phyloP scores from a whole-genome alignment of 371 early-diverging fungal genomes.

The Mucor indicus region DNA sequence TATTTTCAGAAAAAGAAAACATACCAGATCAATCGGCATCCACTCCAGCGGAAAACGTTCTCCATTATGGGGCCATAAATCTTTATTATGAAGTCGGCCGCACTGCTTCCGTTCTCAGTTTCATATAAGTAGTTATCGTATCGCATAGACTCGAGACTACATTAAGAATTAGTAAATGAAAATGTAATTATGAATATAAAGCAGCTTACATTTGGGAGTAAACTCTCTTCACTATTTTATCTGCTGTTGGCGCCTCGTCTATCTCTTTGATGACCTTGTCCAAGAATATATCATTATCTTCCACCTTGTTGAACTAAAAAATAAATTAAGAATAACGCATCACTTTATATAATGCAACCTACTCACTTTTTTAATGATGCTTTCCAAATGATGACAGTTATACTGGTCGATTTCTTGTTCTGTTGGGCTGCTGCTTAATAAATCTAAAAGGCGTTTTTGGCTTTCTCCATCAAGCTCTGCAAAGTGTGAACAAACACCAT shows the following conservation, averaged over 20 bases:
- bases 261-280: conserved; percentile 9
- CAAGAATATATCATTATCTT: conserved; percentile 11
- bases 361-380: conserved; percentile 6
- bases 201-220: conserved; percentile 6
- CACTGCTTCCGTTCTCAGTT: background rate
- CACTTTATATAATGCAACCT: conserved; percentile 5
- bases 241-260: conserved; percentile 1
- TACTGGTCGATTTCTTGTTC: conserved; percentile 7
- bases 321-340: conserved; percentile 3
- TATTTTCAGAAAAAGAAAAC: conserved; percentile 3
- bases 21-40: conserved; percentile 4
- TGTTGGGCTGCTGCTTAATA: conserved; percentile 9
- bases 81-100: conserved; percentile 5
- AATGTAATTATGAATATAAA: conserved; percentile 8
- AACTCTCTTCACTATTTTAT: conserved; percentile 10
- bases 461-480: conserved; percentile 6
- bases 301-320: conserved; percentile 8
- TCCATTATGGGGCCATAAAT: conserved; percentile 10
- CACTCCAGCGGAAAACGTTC: conserved; percentile 10
- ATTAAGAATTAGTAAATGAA: conserved; percentile 9
- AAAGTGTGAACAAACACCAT: conserved; percentile 4
- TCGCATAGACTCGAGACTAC: conserved; percentile 7
- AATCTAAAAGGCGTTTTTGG: conserved; percentile 4
- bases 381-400: conserved; percentile 2
- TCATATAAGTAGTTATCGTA: conserved; percentile 9